Conservation (phyloP, 495 filamentous ascomycete species). For the Annulohypoxylon stygium region DNA sequence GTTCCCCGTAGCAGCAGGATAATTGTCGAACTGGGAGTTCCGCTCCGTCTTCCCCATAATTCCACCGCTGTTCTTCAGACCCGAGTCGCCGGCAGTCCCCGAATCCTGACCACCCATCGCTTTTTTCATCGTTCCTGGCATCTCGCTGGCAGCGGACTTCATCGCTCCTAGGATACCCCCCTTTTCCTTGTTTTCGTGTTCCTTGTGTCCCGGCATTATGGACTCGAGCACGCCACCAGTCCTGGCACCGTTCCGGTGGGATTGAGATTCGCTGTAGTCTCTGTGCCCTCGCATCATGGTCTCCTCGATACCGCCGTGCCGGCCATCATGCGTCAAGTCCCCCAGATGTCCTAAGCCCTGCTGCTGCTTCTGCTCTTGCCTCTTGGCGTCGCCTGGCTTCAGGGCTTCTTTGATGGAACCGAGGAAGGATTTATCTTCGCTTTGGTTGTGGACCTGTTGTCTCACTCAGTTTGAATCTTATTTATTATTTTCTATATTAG, state of each 20-base stretch:
- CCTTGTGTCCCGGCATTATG: slow-evolving; percentile 28
- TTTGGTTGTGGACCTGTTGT: slow-evolving; percentile 21
- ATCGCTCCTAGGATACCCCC: slow-evolving; percentile 19
- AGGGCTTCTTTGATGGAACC: slow-evolving; percentile 41
- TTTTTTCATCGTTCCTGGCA: slow-evolving; percentile 21
- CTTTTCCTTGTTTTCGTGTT: slow-evolving; percentile 16
- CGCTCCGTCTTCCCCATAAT: slow-evolving; percentile 15
- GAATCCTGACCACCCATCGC: slow-evolving; percentile 13
- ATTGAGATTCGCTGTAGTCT: slow-evolving; percentile 32
- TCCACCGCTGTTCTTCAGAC: slow-evolving; percentile 11
- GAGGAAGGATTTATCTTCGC: slow-evolving; percentile 32
- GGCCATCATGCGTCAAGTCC: slow-evolving; percentile 34
- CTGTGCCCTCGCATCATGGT: slow-evolving; percentile 31
- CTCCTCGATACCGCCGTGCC: slow-evolving; percentile 36
- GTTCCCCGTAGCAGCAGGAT: slow-evolving; percentile 32
- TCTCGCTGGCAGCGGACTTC: slow-evolving; percentile 24
- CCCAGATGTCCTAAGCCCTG: slow-evolving; percentile 9
- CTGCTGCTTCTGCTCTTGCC: slow-evolving; percentile 19
- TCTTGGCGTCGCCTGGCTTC: slow-evolving; percentile 40
- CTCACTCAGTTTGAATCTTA: neutral
- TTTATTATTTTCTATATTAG: neutral
- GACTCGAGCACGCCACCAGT: slow-evolving; percentile 23
- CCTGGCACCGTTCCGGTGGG: slow-evolving; percentile 10
- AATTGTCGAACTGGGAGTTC: slow-evolving; percentile 28
- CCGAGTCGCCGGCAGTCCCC: slow-evolving; percentile 11